These are phyloP conservation scores for Gautieria morchelliformis DNA, from an alignment of 768 basidiomycete genomes.

Conservation along the genomic window DNA sequence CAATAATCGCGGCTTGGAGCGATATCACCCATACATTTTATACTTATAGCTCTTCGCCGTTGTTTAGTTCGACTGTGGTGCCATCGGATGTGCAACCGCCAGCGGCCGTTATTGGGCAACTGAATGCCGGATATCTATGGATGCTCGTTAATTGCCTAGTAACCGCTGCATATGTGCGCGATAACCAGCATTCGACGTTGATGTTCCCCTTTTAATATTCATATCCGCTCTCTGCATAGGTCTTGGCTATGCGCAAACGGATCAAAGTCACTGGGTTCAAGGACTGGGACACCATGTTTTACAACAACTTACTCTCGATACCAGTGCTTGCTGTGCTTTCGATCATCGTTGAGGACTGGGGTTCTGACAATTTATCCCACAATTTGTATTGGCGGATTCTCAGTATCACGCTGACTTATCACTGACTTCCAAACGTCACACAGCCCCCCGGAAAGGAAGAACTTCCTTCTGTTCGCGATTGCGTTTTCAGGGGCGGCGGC, in stretches of 20 bases:
- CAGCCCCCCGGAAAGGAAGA: conserved; percentile 78
- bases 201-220: conserved; percentile 1
- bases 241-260: conserved; percentile 90
- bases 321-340: conserved; percentile 82
- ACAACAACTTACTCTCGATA: conserved; percentile 93
- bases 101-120: conserved; percentile 34
- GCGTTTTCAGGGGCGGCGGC: conserved; percentile 96
- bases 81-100: conserved; percentile 27
- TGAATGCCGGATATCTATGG: conserved; percentile 90
- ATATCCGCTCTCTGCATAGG: conserved; percentile 34
- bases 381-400: conserved; percentile 72
- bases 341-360: conserved; percentile 84
- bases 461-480: conserved; percentile 75
- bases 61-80: conserved; percentile 18
- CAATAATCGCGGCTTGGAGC: conserved; percentile 92
- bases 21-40: conserved; percentile 52
- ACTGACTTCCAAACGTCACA: conserved; percentile 6
- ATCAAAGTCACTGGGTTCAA: conserved; percentile 94
- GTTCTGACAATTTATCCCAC: conserved; percentile 54
- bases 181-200: neutral
- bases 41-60: conserved; percentile 14
- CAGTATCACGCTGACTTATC: neutral
- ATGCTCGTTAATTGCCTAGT: conserved; percentile 89
- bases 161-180: conserved; percentile 80
- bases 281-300: conserved; percentile 99